These are phyloP conservation scores for Aureococcus anophagefferens DNA, from an alignment of 108 stramenopile species.

Conservation along the genomic window DNA sequence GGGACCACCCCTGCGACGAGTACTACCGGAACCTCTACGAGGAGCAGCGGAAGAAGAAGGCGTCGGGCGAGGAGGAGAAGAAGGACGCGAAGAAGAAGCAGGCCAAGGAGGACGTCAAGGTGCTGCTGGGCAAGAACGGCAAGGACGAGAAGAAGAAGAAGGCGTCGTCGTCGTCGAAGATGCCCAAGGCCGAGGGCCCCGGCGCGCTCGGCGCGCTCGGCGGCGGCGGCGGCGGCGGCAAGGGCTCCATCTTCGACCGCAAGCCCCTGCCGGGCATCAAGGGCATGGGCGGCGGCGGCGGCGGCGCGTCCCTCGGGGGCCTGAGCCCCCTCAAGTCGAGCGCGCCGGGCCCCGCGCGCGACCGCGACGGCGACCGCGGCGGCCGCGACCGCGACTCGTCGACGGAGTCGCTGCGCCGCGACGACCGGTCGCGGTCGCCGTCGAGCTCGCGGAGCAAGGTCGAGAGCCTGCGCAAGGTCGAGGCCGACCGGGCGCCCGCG, in stretches of 20 bases:
- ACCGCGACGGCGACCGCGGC: slow-evolving; percentile 3
- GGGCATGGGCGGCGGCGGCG: background rate
- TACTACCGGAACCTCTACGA: slow-evolving; percentile 56
- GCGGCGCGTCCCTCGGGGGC: background rate
- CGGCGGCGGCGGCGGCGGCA: background rate
- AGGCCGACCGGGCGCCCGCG: too few species aligned
- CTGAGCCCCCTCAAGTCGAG: background rate
- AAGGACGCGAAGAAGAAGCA: slow-evolving; percentile 10
- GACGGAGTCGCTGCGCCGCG: too few species aligned
- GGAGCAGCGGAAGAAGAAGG: slow-evolving; percentile 41
- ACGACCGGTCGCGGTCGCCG: too few species aligned
- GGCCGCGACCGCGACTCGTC: too few species aligned
- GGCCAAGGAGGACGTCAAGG: slow-evolving; percentile 8
- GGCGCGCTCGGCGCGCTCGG: background rate
- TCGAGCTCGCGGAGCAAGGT: too few species aligned
- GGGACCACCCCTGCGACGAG: slow-evolving; percentile 62
- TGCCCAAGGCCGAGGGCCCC: too few species aligned
- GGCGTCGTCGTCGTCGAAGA: background rate
- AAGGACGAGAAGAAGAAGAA: slow-evolving; percentile 12
- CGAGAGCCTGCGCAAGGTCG: too few species aligned
- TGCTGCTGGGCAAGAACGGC: slow-evolving; percentile 2
- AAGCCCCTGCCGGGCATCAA: slow-evolving; percentile 2
- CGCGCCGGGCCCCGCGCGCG: too few species aligned
- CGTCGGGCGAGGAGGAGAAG: background rate
- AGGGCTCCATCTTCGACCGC: background rate